Percentiles rank a stretch among this genome's conserved stretches.
Conservation (phyloP, 1,139 yeast species). For the Yamadazyma pseudoaaseri region DNA sequence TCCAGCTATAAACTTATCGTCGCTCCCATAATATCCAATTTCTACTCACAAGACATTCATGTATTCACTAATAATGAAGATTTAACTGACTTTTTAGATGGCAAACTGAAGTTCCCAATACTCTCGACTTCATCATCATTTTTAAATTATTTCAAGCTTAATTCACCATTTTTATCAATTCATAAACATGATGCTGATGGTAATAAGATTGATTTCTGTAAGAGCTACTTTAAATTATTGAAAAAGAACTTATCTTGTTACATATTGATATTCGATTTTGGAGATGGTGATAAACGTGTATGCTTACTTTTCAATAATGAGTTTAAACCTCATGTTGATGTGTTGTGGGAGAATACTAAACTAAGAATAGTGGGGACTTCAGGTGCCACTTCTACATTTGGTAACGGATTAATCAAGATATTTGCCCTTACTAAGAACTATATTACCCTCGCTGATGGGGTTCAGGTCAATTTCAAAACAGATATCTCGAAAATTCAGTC, state of each 20-base stretch:
- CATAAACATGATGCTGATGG: constrained; percentile 13
- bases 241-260: constrained; percentile 36
- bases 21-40: constrained; percentile 29
- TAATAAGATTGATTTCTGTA: constrained; percentile 25
- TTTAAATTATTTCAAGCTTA: constrained; percentile 30
- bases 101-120: constrained; percentile 16
- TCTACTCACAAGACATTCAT: constrained; percentile 28
- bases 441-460: constrained; percentile 24
- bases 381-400: constrained; percentile 41
- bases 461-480: constrained; percentile 13
- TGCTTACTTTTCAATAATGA: constrained; percentile 33
- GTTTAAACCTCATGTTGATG: constrained; percentile 35
- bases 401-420: constrained; percentile 30
- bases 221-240: constrained; percentile 32
- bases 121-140: constrained; percentile 28
- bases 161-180: constrained; percentile 34
- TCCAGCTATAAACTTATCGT: constrained; percentile 21
- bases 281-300: constrained; percentile 12
- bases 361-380: constrained; percentile 35
- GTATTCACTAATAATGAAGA: constrained; percentile 22
- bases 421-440: constrained; percentile 23
- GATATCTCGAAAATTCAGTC: constrained; percentile 17
- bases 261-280: constrained; percentile 23
- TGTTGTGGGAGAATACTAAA: constrained; percentile 26
- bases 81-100: constrained; percentile 15